phyloP scores from a whole-genome alignment of 208 protist genomes.

The Angomonas ambiguus region DNA sequence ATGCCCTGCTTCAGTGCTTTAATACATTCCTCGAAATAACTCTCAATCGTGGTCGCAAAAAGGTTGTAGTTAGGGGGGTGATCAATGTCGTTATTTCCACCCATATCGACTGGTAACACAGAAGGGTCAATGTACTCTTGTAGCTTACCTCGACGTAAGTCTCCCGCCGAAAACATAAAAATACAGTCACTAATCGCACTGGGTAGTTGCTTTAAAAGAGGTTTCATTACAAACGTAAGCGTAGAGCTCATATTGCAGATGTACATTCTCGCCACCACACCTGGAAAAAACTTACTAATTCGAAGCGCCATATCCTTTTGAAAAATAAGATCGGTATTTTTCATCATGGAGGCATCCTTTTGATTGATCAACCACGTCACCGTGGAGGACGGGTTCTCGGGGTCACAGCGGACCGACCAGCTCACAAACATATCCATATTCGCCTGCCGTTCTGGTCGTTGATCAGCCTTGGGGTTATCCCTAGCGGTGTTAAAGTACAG shows the following conservation, averaged over 20 bases:
- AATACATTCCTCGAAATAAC: conserved; percentile 47
- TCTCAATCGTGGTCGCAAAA: conserved; percentile 43
- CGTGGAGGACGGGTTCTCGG: conserved; percentile 28
- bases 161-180: conserved; percentile 45
- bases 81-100: conserved; percentile 67
- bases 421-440: conserved; percentile 79
- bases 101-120: conserved; percentile 66
- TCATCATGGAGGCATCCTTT: conserved; percentile 53
- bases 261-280: conserved; percentile 49
- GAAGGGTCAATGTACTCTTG: conserved; percentile 46
- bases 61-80: conserved; percentile 41
- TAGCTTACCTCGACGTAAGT: conserved; percentile 44
- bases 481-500: conserved; percentile 62
- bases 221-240: conserved; percentile 61
- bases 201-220: conserved; percentile 60
- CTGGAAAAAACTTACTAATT: conserved; percentile 73
- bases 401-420: conserved; percentile 47
- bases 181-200: conserved; percentile 53
- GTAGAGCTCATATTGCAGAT: conserved; percentile 68
- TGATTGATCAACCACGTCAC: conserved; percentile 78
- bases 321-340: conserved; percentile 68
- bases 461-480: conserved; percentile 37
- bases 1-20: conserved; percentile 23
- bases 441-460: conserved; percentile 45
- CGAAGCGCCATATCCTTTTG: conserved; percentile 74